A percentile compares a stretch with the other conserved stretches of the same genome.
Conservation (phyloP, 2,329 filamentous ascomycete genomes). For the Calonectria ilicicola region DNA sequence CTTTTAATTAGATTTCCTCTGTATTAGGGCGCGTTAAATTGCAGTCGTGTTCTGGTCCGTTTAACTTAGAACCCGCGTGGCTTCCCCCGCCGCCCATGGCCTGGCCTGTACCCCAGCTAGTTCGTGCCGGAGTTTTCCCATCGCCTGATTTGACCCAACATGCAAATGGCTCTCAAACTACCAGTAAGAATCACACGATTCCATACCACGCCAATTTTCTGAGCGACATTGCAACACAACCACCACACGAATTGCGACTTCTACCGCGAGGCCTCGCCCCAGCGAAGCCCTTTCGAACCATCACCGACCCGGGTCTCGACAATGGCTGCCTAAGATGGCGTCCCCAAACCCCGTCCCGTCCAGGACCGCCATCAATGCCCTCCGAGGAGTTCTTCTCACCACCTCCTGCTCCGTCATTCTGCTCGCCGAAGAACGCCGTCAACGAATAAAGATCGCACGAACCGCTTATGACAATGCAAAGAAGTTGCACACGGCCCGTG, state of each 20-base stretch:
- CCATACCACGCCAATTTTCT: conserved; percentile 35
- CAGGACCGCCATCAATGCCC: conserved; percentile 65
- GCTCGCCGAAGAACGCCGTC: conserved; percentile 68
- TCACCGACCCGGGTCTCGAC: conserved; percentile 27
- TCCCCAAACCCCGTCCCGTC: conserved; percentile 63
- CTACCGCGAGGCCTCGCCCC: neutral
- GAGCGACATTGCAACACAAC: conserved; percentile 38
- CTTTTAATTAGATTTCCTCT: neutral
- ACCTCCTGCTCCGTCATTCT: conserved; percentile 68
- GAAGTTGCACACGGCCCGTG: conserved; percentile 58
- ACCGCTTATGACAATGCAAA: conserved; percentile 65
- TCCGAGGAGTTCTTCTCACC: conserved; percentile 67
- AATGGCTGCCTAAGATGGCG: conserved; percentile 55
- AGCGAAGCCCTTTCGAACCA: conserved; percentile 11
- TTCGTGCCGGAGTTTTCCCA: conserved; percentile 17
- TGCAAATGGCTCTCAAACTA: conserved; percentile 23
- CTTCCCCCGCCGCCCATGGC: neutral
- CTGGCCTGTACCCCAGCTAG: neutral
- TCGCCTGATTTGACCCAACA: conserved; percentile 9
- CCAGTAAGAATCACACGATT: conserved; percentile 39
- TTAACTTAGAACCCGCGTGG: neutral
- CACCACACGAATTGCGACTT: conserved; percentile 33
- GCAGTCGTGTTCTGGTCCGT: neutral
- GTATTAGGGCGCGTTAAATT: neutral
- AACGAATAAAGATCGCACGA: conserved; percentile 63